A percentile compares a stretch with the other conserved stretches of the same genome.
These are phyloP conservation scores for Stephanodiscus minutulus DNA, from an alignment of 108 stramenopile species.

Conservation along the genomic window DNA sequence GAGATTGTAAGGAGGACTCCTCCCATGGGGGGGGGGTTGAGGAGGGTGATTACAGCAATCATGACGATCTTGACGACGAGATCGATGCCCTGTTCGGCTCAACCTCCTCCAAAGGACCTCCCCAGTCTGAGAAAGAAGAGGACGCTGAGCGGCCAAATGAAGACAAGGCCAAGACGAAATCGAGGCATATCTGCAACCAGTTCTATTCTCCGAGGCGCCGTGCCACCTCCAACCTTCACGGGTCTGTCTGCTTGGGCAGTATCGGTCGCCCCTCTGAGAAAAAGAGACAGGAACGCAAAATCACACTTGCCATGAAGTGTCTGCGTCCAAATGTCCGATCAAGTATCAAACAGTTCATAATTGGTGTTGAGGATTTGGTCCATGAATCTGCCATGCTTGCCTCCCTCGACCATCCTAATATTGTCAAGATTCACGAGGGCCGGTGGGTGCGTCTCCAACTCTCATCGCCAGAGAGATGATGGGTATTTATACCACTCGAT, in stretches of 20 bases:
- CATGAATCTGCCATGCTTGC: slow-evolving; percentile 36
- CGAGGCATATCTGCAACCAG: no score
- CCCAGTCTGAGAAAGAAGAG: no score
- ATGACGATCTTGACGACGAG: no score
- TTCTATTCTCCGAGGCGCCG: neutral
- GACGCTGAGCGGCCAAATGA: neutral
- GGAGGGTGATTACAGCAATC: no score
- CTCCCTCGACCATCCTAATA: slow-evolving; percentile 30
- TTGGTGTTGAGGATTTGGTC: slow-evolving; percentile 34
- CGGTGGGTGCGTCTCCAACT: neutral
- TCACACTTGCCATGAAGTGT: no score
- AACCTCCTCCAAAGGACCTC: no score
- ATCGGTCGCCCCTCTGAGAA: no score
- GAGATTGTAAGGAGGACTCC: no score
- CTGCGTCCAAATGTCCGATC: slow-evolving; percentile 7
- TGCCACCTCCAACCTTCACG: no score
- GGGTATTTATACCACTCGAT: slow-evolving; percentile 79
- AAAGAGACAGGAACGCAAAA: neutral
- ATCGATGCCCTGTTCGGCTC: no score
- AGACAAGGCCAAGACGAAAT: neutral
- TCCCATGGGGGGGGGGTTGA: no score
- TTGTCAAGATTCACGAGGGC: slow-evolving; percentile 33
- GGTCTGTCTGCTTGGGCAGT: no score
- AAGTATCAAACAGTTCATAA: slow-evolving; percentile 17
- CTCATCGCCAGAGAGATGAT: slow-evolving; percentile 32